phyloP scores from a whole-genome alignment of 371 early-diverging fungal species.

The Syncephalis fuscata region DNA sequence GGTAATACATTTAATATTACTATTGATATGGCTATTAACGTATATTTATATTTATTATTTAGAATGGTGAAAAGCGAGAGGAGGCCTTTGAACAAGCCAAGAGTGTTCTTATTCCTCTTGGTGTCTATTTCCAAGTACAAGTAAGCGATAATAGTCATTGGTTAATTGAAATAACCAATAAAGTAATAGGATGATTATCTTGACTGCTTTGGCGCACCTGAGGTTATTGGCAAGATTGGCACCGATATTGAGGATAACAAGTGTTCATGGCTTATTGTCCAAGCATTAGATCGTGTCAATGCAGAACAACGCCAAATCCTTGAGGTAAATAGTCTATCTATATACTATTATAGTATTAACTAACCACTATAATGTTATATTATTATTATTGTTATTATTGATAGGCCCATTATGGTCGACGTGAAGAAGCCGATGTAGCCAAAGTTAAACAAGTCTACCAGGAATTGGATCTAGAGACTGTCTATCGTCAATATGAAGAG shows the following conservation, averaged over 20 bases:
- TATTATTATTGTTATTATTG: background rate
- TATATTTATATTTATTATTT: background rate
- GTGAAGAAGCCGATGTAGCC: conserved; percentile 49
- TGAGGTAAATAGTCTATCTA: conserved; percentile 27
- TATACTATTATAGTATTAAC: background rate
- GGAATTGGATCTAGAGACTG: conserved; percentile 55
- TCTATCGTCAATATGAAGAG: conserved; percentile 79
- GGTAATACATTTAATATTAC: conserved; percentile 17
- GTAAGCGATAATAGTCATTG: conserved; percentile 1
- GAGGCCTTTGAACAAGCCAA: conserved; percentile 62
- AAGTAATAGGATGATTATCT: conserved; percentile 70
- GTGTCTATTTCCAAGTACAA: conserved; percentile 95
- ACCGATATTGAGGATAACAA: conserved; percentile 98
- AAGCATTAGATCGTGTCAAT: conserved; percentile 59
- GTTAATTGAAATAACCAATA: background rate
- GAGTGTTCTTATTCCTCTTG: conserved; percentile 77
- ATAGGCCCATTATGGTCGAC: conserved; percentile 77
- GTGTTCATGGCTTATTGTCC: conserved; percentile 93
- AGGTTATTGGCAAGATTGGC: conserved; percentile 91
- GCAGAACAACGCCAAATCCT: conserved; percentile 71
- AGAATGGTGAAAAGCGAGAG: conserved; percentile 61
- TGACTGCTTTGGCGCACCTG: conserved; percentile 84
- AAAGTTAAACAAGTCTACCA: conserved; percentile 68
- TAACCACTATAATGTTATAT: background rate
- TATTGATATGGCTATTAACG: background rate